These are phyloP conservation scores for Phaeophleospora eucalypticola DNA, from an alignment of 2,329 filamentous ascomycete species.

Conservation along the genomic window DNA sequence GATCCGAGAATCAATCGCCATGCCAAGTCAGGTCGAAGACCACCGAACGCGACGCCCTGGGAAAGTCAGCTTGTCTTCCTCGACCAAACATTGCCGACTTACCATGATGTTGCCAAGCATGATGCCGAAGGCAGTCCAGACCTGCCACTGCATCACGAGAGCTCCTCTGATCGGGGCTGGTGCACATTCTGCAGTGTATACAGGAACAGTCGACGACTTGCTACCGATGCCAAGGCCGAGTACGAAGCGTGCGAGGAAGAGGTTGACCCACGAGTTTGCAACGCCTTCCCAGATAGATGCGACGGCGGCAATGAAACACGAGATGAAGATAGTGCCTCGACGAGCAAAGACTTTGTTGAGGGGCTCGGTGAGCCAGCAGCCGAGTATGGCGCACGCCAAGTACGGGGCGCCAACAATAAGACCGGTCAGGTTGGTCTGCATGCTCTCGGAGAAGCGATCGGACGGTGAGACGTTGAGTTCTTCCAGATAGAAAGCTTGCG, in stretches of 20 bases:
- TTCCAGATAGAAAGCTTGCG: slow-evolving; percentile 1
- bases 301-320: slow-evolving; percentile 49
- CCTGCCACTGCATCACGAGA: slow-evolving; percentile 34
- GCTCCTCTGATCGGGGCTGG: slow-evolving; percentile 45
- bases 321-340: slow-evolving; percentile 37
- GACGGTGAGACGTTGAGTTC: not conserved
- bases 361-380: slow-evolving; percentile 52
- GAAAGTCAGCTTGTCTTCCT: slow-evolving; percentile 39
- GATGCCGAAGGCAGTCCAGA: slow-evolving; percentile 54
- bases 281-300: slow-evolving; percentile 60
- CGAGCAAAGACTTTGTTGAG: slow-evolving; percentile 30
- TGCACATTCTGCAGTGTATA: slow-evolving; percentile 42
- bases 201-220: slow-evolving; percentile 43
- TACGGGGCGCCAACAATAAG: slow-evolving; percentile 1
- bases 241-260: slow-evolving; percentile 64
- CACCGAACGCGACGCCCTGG: slow-evolving; percentile 42
- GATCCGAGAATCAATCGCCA: slow-evolving; percentile 56
- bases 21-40: slow-evolving; percentile 54
- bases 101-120: slow-evolving; percentile 41
- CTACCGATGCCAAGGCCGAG: slow-evolving; percentile 55
- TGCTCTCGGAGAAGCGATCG: not conserved
- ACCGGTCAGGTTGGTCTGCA: slow-evolving; percentile 2
- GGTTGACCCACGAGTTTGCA: slow-evolving; percentile 66
- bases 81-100: slow-evolving; percentile 32
- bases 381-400: not conserved